Conservation (phyloP, 2,329 filamentous ascomycete species). For the Helotiales sp. region DNA sequence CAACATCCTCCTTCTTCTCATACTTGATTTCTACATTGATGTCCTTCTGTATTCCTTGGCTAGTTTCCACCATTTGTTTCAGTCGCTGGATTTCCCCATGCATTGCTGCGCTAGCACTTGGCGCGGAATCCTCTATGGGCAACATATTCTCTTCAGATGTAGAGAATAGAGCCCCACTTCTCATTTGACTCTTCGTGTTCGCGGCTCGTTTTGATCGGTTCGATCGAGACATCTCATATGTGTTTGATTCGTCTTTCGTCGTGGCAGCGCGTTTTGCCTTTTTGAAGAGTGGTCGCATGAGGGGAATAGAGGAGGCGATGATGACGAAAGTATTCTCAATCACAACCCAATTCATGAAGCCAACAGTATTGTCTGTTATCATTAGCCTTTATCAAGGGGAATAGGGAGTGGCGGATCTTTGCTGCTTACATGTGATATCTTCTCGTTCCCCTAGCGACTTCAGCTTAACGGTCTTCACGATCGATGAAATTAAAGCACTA, state of each 20-base stretch:
- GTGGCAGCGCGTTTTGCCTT: slow-evolving; percentile 1
- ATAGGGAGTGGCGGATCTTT: not conserved
- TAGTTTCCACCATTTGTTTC: not conserved
- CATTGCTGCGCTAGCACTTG: not conserved
- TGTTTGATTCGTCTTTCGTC: not conserved
- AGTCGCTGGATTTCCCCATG: not conserved
- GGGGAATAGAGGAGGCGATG: slow-evolving; percentile 7
- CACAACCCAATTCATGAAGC: slow-evolving; percentile 11
- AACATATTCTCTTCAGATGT: slow-evolving; percentile 11
- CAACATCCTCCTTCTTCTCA: not conserved
- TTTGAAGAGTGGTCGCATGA: slow-evolving; percentile 10
- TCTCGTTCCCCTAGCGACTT: slow-evolving; percentile 3
- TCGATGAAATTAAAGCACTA: slow-evolving; percentile 9
- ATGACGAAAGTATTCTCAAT: slow-evolving; percentile 14
- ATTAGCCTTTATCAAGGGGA: not conserved
- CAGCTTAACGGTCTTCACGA: slow-evolving; percentile 12
- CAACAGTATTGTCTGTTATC: slow-evolving; percentile 6
- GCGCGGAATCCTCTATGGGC: not conserved
- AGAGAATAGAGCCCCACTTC: not conserved
- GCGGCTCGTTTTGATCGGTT: not conserved
- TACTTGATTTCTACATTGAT: not conserved
- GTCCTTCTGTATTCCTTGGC: not conserved
- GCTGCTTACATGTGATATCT: slow-evolving; percentile 9
- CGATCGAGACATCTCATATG: slow-evolving; percentile 1
- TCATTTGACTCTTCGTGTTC: not conserved